Evolutionary conservation across 345 rosid species (phyloP), one percentile per base, ranked within the genome.

Genomic region (Brassica incana): DNA sequence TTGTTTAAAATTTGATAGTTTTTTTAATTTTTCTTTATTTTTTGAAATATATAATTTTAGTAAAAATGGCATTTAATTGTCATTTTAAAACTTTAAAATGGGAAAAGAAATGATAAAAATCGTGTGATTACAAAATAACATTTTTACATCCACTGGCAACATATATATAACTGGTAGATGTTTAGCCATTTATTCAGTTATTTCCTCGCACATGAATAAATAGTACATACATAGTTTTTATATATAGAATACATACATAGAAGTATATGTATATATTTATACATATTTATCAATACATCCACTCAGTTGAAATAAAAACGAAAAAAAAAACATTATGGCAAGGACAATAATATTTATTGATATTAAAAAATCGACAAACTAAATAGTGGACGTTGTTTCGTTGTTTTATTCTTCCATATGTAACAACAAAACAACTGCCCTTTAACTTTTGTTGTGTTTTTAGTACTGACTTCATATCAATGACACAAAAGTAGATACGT

Each of bases 311-410:
- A 33, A 59, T 75, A 52, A 1, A 75, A 25, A 32, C 14, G 20
- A 4, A 10, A 45, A 38, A 8, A 38, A 45, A 45, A 60, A 43
- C 48, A 77, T 16, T 60, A 62, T 62, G 75, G 70, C 18, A 77
- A 62, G 27, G 65, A 77, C 71, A 77, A 33, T 1, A 43, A 63
- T 63, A 50, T 36, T 64, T 65, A 16, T 64, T 64, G 9, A 64
- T 5, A 58, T 12, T 29, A 56, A 72, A 71, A 54, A 72, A 12
- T 11, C 33, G 68, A 72, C 40, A 78, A 66, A 54, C 35, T 36
- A 40, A 6, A 15, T 54, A 16, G 67, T 72, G 81, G 67, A 56
- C 62, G 69, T 8, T 78, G 61, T n/a, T 66, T 78, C 77, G 18
- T n/a, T 66, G 77, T 72, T 38, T 60, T 38, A 8, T 72, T 59